These are phyloP conservation scores for Sedum album DNA, from an alignment of 164 flowering plant genomes.

Conservation along the genomic window DNA sequence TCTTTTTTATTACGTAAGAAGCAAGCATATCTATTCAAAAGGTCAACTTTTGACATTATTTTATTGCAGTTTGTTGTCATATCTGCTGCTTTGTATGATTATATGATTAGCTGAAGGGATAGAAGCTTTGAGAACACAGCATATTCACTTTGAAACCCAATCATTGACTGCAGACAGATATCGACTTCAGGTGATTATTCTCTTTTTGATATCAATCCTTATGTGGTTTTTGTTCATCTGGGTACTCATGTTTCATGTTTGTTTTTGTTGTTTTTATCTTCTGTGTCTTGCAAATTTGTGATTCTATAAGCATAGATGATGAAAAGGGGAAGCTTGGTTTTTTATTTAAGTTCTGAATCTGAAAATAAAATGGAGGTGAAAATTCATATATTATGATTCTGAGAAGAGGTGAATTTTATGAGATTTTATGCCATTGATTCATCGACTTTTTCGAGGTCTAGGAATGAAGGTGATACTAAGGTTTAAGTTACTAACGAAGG, in stretches of 20 bases:
- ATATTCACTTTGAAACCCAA: constrained; percentile 1
- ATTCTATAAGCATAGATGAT: background rate
- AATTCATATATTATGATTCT: background rate
- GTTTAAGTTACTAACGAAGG: background rate
- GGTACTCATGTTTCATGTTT: background rate
- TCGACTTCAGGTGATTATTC: constrained; percentile 5
- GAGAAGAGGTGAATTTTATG: background rate
- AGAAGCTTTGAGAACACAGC: background rate
- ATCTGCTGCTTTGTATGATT: background rate
- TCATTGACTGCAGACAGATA: background rate
- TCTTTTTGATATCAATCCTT: background rate
- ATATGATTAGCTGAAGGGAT: background rate
- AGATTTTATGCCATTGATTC: background rate
- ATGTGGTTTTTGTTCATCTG: constrained; percentile 1
- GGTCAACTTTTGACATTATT: background rate
- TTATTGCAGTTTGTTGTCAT: constrained; percentile 3
- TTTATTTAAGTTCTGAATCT: background rate
- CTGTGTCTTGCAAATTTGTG: background rate
- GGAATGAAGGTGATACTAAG: background rate
- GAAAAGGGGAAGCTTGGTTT: background rate
- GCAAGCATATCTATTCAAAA: too few species aligned
- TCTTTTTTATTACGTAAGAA: too few species aligned
- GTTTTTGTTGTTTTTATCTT: background rate
- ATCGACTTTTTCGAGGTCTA: background rate
- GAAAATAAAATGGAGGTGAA: too few species aligned